These are phyloP conservation scores for Boletus edulis DNA, from an alignment of 768 basidiomycete species.

Conservation along the genomic window DNA sequence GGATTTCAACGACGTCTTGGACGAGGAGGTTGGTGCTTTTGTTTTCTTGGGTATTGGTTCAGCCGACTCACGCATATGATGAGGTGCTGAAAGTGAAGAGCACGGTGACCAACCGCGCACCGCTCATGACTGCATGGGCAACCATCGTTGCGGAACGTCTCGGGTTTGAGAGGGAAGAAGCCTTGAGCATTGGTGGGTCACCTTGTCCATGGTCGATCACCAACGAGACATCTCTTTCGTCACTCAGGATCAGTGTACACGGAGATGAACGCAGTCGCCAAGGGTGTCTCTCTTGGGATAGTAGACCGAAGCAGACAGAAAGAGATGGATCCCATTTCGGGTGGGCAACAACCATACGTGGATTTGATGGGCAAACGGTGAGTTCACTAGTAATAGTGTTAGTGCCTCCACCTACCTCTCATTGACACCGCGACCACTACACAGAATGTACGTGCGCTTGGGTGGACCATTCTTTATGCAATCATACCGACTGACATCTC, in stretches of 20 bases:
- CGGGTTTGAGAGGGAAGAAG: conserved; percentile 86
- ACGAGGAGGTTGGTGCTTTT: conserved; percentile 57
- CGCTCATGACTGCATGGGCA: conserved; percentile 94
- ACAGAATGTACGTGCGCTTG: conserved; percentile 39
- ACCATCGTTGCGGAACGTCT: conserved; percentile 81
- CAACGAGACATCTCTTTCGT: not conserved
- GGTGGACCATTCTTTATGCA: not conserved
- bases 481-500: conserved; percentile 5
- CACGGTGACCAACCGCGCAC: conserved; percentile 83
- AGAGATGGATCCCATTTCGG: conserved; percentile 51
- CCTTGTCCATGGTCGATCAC: not conserved
- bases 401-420: not conserved
- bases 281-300: conserved; percentile 82
- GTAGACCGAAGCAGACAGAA: conserved; percentile 54
- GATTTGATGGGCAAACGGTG: conserved; percentile 81
- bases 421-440: not conserved
- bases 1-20: conserved; percentile 70
- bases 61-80: not conserved
- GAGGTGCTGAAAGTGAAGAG: conserved; percentile 61
- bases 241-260: conserved; percentile 84
- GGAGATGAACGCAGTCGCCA: conserved; percentile 85
- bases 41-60: not conserved
- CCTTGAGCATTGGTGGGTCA: conserved; percentile 79
- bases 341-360: conserved; percentile 76
- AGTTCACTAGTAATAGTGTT: conserved; percentile 10